A percentile compares a stretch with the other conserved stretches of the same genome.
Conservation (phyloP, 192 early-diverging fungal genomes). For the Backusella mclennaniae region DNA sequence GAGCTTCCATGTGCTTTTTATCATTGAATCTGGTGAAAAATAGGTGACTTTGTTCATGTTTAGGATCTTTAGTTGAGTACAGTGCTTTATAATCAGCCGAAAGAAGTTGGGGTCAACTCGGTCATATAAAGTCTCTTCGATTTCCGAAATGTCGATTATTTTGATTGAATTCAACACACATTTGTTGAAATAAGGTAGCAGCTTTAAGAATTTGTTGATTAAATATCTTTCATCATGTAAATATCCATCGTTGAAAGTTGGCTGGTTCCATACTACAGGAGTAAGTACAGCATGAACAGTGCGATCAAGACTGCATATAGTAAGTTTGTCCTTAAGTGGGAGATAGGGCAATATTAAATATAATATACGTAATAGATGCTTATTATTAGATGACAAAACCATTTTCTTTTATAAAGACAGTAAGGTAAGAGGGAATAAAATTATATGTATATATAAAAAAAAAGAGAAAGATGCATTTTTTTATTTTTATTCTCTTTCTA, state of each 20-base stretch:
- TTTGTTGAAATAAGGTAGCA: neutral
- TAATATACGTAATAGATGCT: neutral
- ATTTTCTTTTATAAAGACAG: neutral
- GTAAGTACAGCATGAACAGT: neutral
- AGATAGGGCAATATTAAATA: neutral
- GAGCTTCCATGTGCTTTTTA: neutral
- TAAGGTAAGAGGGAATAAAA: neutral
- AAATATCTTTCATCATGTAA: neutral
- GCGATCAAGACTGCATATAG: neutral
- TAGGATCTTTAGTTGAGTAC: neutral
- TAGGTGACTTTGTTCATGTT: neutral
- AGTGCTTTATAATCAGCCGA: neutral
- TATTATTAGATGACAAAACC: neutral
- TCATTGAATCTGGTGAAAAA: neutral
- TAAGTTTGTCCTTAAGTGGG: neutral
- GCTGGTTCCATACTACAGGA: neutral
- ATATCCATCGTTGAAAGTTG: neutral
- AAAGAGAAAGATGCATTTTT: neutral
- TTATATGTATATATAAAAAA: neutral
- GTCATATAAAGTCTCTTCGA: neutral
- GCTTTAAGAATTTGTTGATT: constrained; percentile 1
- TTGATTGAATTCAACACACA: neutral
- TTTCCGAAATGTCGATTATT: neutral
- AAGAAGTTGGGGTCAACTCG: constrained; percentile 1
- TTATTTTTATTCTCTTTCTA: neutral